phyloP scores from a whole-genome alignment of 2,329 filamentous ascomycete species.

The Colletotrichum melonis region DNA sequence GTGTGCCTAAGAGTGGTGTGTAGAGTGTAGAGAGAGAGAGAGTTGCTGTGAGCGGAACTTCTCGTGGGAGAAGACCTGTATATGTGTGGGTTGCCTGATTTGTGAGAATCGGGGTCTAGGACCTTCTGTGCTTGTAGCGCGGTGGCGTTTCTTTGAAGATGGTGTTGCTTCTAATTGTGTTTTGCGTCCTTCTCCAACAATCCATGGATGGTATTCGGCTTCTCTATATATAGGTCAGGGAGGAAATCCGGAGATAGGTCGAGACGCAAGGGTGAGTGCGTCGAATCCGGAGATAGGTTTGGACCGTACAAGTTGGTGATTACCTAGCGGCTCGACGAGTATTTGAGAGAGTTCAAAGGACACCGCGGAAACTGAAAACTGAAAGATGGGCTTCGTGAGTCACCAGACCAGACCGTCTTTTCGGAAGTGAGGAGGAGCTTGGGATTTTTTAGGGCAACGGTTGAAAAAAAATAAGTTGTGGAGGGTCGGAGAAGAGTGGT shows the following conservation, averaged over 20 bases:
- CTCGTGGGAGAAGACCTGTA: constrained; percentile 3
- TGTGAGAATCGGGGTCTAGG: neutral
- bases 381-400: neutral
- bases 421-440: constrained; percentile 25
- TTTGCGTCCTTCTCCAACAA: neutral
- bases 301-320: no score
- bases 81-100: neutral
- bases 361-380: neutral
- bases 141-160: constrained; percentile 6
- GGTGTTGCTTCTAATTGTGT: constrained; percentile 2
- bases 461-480: constrained; percentile 23
- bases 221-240: neutral
- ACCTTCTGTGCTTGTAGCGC: constrained; percentile 16
- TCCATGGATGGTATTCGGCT: constrained; percentile 6
- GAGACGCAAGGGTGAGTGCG: neutral
- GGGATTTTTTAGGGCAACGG: constrained; percentile 27
- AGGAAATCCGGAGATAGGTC: neutral
- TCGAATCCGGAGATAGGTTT: no score
- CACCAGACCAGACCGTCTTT: neutral
- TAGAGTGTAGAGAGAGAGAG: neutral
- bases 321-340: neutral
- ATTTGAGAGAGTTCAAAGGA: neutral
- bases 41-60: no score
- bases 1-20: neutral
- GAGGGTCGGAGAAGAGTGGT: constrained; percentile 6